phyloP scores from a whole-genome alignment of 2,329 filamentous ascomycete genomes.

The Aspergillus sp. region DNA sequence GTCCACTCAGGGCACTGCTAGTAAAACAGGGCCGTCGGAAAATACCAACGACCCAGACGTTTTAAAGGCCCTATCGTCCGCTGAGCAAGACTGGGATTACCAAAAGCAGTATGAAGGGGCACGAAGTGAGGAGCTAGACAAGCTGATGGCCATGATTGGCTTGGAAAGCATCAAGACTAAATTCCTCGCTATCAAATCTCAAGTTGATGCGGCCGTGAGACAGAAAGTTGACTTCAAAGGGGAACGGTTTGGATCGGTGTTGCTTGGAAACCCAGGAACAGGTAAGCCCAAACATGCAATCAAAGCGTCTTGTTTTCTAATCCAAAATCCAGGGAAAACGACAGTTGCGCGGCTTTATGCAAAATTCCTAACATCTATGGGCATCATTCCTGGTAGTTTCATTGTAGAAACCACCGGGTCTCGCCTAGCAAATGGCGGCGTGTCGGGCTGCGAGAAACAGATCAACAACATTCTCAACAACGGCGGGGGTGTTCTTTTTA shows the following conservation, averaged over 20 bases:
- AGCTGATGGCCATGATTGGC: constrained; percentile 69
- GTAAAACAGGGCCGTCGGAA: background rate
- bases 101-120: constrained; percentile 57
- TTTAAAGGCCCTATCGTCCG: constrained; percentile 20
- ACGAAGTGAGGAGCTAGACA: constrained; percentile 57
- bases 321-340: constrained; percentile 60
- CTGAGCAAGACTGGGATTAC: constrained; percentile 59
- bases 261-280: constrained; percentile 75
- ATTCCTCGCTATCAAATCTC: constrained; percentile 63
- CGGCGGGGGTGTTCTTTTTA: constrained; percentile 70
- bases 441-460: constrained; percentile 57
- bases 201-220: constrained; percentile 59
- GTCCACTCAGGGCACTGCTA: background rate
- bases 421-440: constrained; percentile 62
- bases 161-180: constrained; percentile 67
- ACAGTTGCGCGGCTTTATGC: constrained; percentile 72
- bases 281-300: constrained; percentile 56
- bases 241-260: constrained; percentile 62
- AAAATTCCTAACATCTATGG: constrained; percentile 61
- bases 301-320: constrained; percentile 43
- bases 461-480: constrained; percentile 57
- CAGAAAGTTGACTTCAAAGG: constrained; percentile 56
- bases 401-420: constrained; percentile 71
- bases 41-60: background rate
- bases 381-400: constrained; percentile 58